Conservation (phyloP, 1,284 basidiomycete genomes). For the Cryptococcus sp. region DNA sequence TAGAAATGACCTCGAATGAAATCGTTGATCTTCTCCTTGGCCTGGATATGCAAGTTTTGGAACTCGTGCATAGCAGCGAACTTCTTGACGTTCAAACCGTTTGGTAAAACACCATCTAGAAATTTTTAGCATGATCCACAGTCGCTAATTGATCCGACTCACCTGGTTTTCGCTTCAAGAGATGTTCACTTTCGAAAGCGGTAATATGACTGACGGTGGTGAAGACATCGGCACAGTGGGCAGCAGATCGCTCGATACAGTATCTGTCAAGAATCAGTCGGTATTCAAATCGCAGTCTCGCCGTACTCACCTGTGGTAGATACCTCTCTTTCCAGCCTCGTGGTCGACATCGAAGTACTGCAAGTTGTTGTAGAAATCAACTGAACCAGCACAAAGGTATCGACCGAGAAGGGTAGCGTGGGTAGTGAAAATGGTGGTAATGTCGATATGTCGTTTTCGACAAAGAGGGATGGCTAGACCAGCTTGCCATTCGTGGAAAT, state of each 20-base stretch:
- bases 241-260: conserved; percentile 90
- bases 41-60: conserved; percentile 87
- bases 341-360: conserved; percentile 99
- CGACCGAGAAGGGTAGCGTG: conserved; percentile 98
- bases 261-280: conserved; percentile 62
- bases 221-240: conserved; percentile 96
- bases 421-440: conserved; percentile 96
- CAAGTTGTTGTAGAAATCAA: conserved; percentile 99
- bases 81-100: conserved; percentile 96
- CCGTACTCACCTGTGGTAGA: conserved; percentile 57
- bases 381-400: conserved; percentile 93
- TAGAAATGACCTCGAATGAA: conserved; percentile 98
- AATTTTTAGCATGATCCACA: background rate
- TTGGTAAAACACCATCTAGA: conserved; percentile 90
- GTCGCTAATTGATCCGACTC: conserved; percentile 1
- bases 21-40: conserved; percentile 96
- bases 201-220: conserved; percentile 98
- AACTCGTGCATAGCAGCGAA: conserved; percentile 94
- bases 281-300: background rate
- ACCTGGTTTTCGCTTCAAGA: conserved; percentile 89
- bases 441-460: conserved; percentile 92
- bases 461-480: conserved; percentile 94
- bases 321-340: conserved; percentile 96
- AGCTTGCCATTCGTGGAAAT: conserved; percentile 99
- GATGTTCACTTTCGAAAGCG: conserved; percentile 91